Conservation (phyloP, 306 rosid genomes). For the Castanospermum australe region DNA sequence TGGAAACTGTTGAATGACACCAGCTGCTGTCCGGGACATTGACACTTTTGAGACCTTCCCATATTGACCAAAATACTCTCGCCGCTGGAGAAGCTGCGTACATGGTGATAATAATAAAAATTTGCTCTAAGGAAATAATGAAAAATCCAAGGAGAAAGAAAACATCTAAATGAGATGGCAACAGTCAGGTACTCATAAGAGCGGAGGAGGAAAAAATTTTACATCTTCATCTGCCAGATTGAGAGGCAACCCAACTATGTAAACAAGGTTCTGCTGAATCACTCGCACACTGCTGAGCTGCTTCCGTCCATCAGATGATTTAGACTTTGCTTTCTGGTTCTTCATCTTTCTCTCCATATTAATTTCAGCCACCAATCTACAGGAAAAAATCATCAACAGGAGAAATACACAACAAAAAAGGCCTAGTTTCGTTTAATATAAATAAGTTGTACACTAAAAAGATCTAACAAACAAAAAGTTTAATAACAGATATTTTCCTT, state of each 20-base stretch:
- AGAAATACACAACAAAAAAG: conserved; percentile 3
- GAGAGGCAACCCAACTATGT: conserved; percentile 80
- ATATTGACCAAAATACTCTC: conserved; percentile 96
- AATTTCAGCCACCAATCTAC: conserved; percentile 75
- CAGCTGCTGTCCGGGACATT: conserved; percentile 96
- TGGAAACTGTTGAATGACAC: conserved; percentile 94
- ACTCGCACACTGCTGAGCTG: conserved; percentile 96
- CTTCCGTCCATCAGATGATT: conserved; percentile 90
- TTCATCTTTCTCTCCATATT: conserved; percentile 73
- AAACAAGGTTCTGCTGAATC: conserved; percentile 97
- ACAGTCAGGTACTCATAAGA: background rate
- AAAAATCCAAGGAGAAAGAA: background rate
- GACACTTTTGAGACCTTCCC: conserved; percentile 98
- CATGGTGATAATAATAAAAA: conserved; percentile 21
- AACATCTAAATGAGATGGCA: background rate
- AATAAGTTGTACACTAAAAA: background rate
- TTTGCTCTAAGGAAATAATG: background rate
- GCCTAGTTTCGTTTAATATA: background rate
- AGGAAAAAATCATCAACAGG: background rate
- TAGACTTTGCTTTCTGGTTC: conserved; percentile 76
- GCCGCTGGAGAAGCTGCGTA: conserved; percentile 80
- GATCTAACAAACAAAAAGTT: background rate
- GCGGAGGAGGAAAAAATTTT: conserved; percentile 22
- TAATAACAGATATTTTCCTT: background rate
- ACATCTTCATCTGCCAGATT: conserved; percentile 88